Evolutionary conservation across 768 basidiomycete genomes (phyloP).

Genomic region (Psilocybe azurescens): DNA sequence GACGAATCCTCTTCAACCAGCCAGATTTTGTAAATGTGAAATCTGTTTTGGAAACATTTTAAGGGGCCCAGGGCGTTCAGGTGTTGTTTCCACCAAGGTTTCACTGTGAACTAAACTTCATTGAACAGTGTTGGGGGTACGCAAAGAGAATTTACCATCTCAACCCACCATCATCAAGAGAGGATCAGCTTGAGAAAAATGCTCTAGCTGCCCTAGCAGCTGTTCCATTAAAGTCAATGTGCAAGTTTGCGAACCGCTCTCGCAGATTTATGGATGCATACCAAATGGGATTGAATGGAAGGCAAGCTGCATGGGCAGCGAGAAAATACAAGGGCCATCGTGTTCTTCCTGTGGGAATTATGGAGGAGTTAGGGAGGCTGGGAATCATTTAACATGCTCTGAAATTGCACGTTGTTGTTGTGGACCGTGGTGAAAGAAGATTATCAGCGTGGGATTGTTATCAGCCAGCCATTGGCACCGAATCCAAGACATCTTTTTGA

Average conservation of each 20-base stretch:
- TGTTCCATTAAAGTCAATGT: constrained; percentile 31
- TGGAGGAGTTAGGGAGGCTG: constrained; percentile 8
- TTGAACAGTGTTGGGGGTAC: constrained; percentile 40
- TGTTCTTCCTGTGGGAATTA: constrained; percentile 18
- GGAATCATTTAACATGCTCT: no score
- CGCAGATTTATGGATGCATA: constrained; percentile 4
- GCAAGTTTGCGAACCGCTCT: constrained; percentile 17
- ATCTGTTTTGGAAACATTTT: constrained; percentile 35
- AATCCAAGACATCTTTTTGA: no score
- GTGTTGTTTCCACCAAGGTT: constrained; percentile 37
- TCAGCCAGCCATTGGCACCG: no score
- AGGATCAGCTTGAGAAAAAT: constrained; percentile 39
- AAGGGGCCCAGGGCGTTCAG: constrained; percentile 21
- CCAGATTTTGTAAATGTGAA: constrained; percentile 43
- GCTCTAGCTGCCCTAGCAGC: constrained; percentile 29
- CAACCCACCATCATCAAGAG: constrained; percentile 27
- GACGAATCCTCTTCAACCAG: constrained; percentile 41
- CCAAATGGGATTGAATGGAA: neutral
- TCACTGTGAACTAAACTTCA: constrained; percentile 40
- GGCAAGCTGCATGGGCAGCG: constrained; percentile 24
- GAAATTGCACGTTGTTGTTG: no score
- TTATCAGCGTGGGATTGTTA: no score
- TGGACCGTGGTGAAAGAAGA: no score
- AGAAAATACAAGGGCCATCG: constrained; percentile 26
- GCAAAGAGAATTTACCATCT: constrained; percentile 34